Evolutionary conservation across 768 basidiomycete species (phyloP).

Genomic region (Piloderma croceum): DNA sequence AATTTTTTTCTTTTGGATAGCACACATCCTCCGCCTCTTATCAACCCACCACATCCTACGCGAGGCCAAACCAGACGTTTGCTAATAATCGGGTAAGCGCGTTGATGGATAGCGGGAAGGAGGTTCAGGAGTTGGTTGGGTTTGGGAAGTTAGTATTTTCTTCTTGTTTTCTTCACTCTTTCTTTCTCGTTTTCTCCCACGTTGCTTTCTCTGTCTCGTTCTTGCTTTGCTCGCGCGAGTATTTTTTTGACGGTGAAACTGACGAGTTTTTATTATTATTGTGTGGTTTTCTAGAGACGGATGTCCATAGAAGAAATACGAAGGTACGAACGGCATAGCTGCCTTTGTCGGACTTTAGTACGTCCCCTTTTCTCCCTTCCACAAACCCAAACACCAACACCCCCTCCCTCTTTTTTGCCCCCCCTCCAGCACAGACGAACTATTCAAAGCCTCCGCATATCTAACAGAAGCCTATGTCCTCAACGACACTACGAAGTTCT

Average conservation of each 20-base stretch:
- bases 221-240: too few relatives aligned
- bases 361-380: too few relatives aligned
- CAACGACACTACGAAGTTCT: constrained; percentile 21
- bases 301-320: constrained; percentile 65
- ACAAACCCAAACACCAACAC: background rate
- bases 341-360: constrained; percentile 70
- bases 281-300: too few relatives aligned
- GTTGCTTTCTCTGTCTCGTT: too few relatives aligned
- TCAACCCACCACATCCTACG: constrained; percentile 74
- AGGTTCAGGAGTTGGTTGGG: too few relatives aligned
- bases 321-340: constrained; percentile 56
- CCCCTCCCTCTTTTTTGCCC: background rate
- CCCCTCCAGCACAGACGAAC: constrained; percentile 58
- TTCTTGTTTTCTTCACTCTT: background rate
- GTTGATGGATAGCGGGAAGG: constrained; percentile 62
- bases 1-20: constrained; percentile 28
- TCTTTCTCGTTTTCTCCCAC: background rate
- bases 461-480: constrained; percentile 63
- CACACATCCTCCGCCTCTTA: constrained; percentile 67
- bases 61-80: constrained; percentile 69
- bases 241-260: too few relatives aligned
- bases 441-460: constrained; percentile 71
- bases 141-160: background rate
- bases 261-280: too few relatives aligned
- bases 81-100: constrained; percentile 66